phyloP scores from a whole-genome alignment of 2,329 filamentous ascomycete genomes.

The Penicillium polonicum region DNA sequence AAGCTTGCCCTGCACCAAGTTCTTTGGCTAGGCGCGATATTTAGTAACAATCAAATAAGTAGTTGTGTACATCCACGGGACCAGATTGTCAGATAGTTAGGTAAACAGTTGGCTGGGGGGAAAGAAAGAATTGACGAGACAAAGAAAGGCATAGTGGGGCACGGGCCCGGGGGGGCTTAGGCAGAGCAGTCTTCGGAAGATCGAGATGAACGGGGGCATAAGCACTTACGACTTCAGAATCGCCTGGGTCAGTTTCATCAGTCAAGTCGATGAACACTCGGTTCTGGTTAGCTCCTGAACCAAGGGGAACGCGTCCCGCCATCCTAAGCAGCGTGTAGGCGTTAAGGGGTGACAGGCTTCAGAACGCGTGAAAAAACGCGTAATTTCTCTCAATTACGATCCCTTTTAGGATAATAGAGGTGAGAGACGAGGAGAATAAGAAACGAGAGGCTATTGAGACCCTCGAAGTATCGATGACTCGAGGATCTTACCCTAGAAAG shows the following conservation, averaged over 20 bases:
- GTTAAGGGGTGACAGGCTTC: not conserved
- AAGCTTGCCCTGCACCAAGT: not conserved
- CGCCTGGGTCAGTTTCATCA: not conserved
- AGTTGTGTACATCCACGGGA: not conserved
- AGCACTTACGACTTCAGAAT: not conserved
- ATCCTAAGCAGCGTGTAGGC: not conserved
- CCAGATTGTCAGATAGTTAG: not conserved
- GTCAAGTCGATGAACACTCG: slow-evolving; percentile 5
- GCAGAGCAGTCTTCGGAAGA: not conserved
- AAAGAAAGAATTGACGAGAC: not conserved
- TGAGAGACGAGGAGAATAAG: not conserved
- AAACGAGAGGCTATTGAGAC: not conserved
- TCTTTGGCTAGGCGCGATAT: not conserved
- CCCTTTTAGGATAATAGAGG: not conserved
- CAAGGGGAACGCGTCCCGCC: not conserved
- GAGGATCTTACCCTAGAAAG: not conserved
- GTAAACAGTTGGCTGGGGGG: not conserved
- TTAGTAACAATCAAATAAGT: not conserved
- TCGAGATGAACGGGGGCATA: not conserved
- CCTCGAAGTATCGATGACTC: not conserved
- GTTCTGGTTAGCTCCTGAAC: not conserved
- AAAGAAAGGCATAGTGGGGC: not conserved
- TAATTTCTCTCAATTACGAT: not conserved
- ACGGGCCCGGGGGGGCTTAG: not conserved
- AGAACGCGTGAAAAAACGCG: not conserved